These are phyloP conservation scores for Parsonsia alboflavescens DNA, from an alignment of 257 asterid species.

Conservation along the genomic window DNA sequence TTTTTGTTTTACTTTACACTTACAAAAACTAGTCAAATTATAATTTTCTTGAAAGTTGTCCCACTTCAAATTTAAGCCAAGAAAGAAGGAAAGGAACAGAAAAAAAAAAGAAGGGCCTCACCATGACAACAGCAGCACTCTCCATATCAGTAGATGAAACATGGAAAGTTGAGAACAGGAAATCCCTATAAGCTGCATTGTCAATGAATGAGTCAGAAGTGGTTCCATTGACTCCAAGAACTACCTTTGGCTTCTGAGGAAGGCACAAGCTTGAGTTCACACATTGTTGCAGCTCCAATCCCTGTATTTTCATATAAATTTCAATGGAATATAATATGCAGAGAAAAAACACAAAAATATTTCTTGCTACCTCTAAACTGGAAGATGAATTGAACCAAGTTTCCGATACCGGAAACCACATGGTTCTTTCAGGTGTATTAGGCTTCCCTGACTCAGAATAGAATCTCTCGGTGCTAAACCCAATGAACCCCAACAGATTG, in stretches of 20 bases:
- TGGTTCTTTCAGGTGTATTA: constrained; percentile 19
- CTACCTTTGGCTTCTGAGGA: constrained; percentile 38
- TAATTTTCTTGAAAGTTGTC: too few relatives aligned
- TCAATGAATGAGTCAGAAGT: constrained; percentile 49
- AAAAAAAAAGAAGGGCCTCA: constrained; percentile 17
- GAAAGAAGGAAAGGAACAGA: neutral
- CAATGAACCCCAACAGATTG: constrained; percentile 41
- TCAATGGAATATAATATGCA: too few relatives aligned
- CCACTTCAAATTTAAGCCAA: too few relatives aligned
- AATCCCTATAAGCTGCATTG: constrained; percentile 55
- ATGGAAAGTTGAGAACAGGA: constrained; percentile 40
- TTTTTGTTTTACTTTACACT: too few relatives aligned
- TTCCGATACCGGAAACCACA: constrained; percentile 41
- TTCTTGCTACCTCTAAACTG: constrained; percentile 28
- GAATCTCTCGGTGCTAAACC: constrained; percentile 42
- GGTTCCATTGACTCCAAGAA: constrained; percentile 45
- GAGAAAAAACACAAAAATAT: neutral
- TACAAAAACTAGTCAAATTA: too few relatives aligned
- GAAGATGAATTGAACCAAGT: constrained; percentile 47
- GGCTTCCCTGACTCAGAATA: constrained; percentile 40
- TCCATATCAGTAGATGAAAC: constrained; percentile 65
- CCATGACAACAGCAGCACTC: constrained; percentile 60
- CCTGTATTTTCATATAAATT: constrained; percentile 18
- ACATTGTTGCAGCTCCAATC: constrained; percentile 42
- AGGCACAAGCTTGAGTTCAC: constrained; percentile 50